A percentile compares a stretch with the other conserved stretches of the same genome.
Conservation (phyloP, 163 green algal genomes). For the Prototheca stagnorum region DNA sequence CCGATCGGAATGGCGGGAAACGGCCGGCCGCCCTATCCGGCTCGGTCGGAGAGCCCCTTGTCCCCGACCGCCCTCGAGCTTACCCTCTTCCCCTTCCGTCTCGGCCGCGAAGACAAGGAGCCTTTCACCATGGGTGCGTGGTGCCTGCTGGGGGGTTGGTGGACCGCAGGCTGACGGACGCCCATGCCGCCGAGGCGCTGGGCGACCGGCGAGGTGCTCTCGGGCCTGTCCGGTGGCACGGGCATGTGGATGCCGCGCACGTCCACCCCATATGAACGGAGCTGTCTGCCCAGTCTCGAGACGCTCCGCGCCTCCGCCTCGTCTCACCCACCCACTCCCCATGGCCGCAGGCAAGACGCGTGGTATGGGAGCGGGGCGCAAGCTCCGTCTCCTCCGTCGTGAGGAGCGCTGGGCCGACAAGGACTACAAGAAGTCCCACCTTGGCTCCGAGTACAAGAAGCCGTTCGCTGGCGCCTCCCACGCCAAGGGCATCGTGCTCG, state of each 20-base stretch:
- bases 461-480: constrained; percentile 96
- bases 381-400: constrained; percentile 84
- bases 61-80: too few relatives aligned
- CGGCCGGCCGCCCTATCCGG: too few relatives aligned
- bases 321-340: too few relatives aligned
- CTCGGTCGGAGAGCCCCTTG: too few relatives aligned
- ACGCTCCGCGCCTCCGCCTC: neutral
- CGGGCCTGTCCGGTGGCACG: neutral
- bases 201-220: neutral
- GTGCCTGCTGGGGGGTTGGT: too few relatives aligned
- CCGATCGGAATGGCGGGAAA: too few relatives aligned
- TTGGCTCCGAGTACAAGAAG: constrained; percentile 99
- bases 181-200: neutral
- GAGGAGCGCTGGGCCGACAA: constrained; percentile 88
- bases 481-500: constrained; percentile 98
- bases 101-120: too few relatives aligned
- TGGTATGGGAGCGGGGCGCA: constrained; percentile 97
- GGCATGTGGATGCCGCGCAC: neutral
- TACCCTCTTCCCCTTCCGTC: too few relatives aligned
- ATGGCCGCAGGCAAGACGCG: constrained; percentile 88
- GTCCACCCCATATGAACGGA: neutral
- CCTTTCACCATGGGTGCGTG: too few relatives aligned
- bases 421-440: constrained; percentile 97
- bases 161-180: neutral
- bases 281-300: neutral